These are phyloP conservation scores for Hemileccinum impolitum DNA, from an alignment of 768 basidiomycete genomes.

Conservation along the genomic window DNA sequence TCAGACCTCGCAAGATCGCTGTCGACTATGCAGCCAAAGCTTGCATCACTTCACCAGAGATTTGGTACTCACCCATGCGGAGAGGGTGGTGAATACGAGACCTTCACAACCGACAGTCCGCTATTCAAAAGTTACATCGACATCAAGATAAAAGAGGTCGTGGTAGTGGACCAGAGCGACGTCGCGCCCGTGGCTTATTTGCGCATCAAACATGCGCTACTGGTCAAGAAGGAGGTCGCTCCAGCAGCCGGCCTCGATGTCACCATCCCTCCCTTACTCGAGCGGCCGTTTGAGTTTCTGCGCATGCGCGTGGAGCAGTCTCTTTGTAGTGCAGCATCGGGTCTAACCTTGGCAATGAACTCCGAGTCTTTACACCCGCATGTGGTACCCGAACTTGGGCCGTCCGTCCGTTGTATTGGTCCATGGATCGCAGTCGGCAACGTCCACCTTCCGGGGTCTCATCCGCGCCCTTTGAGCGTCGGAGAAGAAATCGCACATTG, in stretches of 20 bases:
- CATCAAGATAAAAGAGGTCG: slow-evolving; percentile 65
- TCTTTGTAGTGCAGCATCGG: background rate
- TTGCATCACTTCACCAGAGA: slow-evolving; percentile 66
- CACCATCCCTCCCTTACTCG: slow-evolving; percentile 51
- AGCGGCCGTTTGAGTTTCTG: slow-evolving; percentile 17
- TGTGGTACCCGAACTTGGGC: slow-evolving; percentile 2
- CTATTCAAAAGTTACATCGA: slow-evolving; percentile 76
- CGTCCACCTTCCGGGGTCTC: slow-evolving; percentile 33
- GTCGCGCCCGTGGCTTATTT: slow-evolving; percentile 92
- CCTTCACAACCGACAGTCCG: slow-evolving; percentile 85
- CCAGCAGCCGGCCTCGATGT: slow-evolving; percentile 15
- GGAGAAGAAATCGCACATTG: slow-evolving; percentile 72
- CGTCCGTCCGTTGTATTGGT: slow-evolving; percentile 34
- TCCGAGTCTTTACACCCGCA: background rate
- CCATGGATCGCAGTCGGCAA: slow-evolving; percentile 73
- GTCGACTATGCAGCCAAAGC: slow-evolving; percentile 65
- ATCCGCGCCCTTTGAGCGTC: slow-evolving; percentile 50
- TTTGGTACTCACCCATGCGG: slow-evolving; percentile 95
- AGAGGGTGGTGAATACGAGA: slow-evolving; percentile 98
- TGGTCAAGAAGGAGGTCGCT: slow-evolving; percentile 51
- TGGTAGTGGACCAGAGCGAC: slow-evolving; percentile 76
- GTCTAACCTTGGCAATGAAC: background rate
- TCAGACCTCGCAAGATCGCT: slow-evolving; percentile 79
- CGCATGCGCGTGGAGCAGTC: slow-evolving; percentile 10
- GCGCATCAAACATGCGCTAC: slow-evolving; percentile 64